Evolutionary conservation across 2,329 filamentous ascomycete genomes (phyloP), one percentile per base, ranked within the genome.

Genomic region (Colletotrichum plurivorum): DNA sequence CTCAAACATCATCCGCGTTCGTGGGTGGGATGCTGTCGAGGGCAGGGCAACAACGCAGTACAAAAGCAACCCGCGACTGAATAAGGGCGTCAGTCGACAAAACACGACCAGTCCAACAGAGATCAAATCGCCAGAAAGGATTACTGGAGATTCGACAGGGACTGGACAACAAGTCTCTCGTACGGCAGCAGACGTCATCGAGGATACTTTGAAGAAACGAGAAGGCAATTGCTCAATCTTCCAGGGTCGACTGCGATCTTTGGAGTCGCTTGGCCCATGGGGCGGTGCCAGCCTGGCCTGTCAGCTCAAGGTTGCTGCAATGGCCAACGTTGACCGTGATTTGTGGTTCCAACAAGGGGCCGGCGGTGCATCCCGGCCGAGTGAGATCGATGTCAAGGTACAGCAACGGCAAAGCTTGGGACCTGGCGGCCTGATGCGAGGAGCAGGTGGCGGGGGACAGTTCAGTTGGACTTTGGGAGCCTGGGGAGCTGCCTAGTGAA

Each of bases 21-120:
- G 90, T 71, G 93, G 94, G 7, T 98, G 95, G 94, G 90, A 93
- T 73, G 85, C 89, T 0, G 90, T 97, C 2, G 86, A 87, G 51
- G 94, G 92, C 43, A 93, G 92, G 73, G 91, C 87, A 1, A 87
- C 89, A 4, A 89, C 89, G 12, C 83, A 87, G 67, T 77, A 88
- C 41, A 83, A 81, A 63, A 77, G 77, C 13, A 88, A 87, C 68
- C 72, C 80, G 0, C 85, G 83, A 67, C 76, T 85, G 31, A 80
- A 80, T 57, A 78, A 77, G 45, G 76, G 75, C 15, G 73, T 69
- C 20, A 75, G 67, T 25, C 73, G 72, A 10, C 75, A 75, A 60
- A 52, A 70, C 60, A 55, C 63, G 51, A 51, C 70, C 57, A 69
- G 69, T 8, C 73, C 73, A 15, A 71, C 72, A 4, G 74, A 67